Evolutionary conservation across 768 basidiomycete genomes (phyloP), one percentile per base, ranked within the genome.

Genomic region (Podaxis pistillaris): DNA sequence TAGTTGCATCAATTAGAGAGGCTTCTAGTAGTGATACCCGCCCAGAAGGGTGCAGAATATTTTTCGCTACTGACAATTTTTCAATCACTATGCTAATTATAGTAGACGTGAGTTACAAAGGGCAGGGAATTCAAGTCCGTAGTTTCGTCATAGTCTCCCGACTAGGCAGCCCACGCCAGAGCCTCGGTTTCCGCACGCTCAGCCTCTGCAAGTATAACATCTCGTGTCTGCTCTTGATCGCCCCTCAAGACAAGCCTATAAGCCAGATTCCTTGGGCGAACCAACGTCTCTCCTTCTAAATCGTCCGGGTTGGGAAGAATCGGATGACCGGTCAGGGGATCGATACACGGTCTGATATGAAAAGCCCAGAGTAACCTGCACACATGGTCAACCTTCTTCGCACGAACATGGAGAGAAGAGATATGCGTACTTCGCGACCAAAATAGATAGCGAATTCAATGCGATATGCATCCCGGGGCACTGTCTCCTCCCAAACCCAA

Each of bases 391-490:
- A n/a, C 49, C 15, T 12, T 44, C 19, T n/a, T 4, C 4, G 22
- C 2, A 12, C 33, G 8, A 15, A 15, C 1, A 3, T 9, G 19
- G 19, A 24, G 38, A 22, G 13, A 40, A 13, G 36, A 26, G 24
- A 17, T 12, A 49, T 28, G 49, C 60, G 19, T 36, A 69, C 70
- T 67, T 65, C 17, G 68, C 54, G 17, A 68, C 63, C 6, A 69
- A 51, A 17, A 72, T 72, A 46, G 68, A 69, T 13, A 73, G 41
- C 0, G 72, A 70, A 47, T 73, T 69, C 47, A 65, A 62, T 5
- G 69, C 72, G 19, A 71, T 63, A 37, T 72, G 71, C 64, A 71
- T 68, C 1, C 72, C 69, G 0, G 72, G 69, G 40, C 70, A 73
- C 24, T 70, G 68, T 7, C 72, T 65, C 4, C 70, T 63, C 37